Evolutionary conservation across 805 yeast genomes (phyloP), one percentile per base, ranked within the genome.

Genomic region (Nakazawaea ambrosiae): DNA sequence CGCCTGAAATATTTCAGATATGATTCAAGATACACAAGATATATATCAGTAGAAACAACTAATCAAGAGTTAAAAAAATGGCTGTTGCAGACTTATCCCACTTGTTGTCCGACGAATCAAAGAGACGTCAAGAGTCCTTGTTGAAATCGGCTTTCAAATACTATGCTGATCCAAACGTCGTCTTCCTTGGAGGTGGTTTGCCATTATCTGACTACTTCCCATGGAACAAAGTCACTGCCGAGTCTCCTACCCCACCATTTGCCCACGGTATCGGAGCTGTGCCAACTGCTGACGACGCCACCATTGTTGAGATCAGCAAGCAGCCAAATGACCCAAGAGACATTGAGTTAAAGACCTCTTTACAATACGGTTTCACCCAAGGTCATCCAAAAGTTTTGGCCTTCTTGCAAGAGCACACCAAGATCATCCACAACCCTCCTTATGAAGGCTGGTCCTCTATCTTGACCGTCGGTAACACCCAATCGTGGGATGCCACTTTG

Each of bases 141-240:
- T 71, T 90, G 61, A 90, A 92, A 64, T 63, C 76, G 27, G 94
- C 95, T 14, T 86, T 90, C 68, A 78, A 77, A 54, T 81, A 83
- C 65, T 81, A 66, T 53, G 65, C 66, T 30, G 70, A 75, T 45
- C 96, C 95, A 24, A 75, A 80, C 37, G 68, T 92, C 54, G 78
- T 87, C 40, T 89, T 88, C 55, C 73, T 90, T 39, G 97, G 97
- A 39, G 98, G 97, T 50, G 98, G 98, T 6, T 73, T 90, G 49
- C 98, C 98, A 11, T 65, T 86, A 57, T 66, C 96, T 19, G 90
- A 83, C 45, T 83, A 85, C 61, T 90, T 90, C 73, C 97, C 98
- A 31, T 86, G 90, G 73, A 86, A 88, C 51, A 74, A 77, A 47
- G 57, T 90, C 41, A 57, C 70, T 17, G 81, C 82, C 11, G 75